Conservation (phyloP, 2,329 filamentous ascomycete species). For the Pyrenophora seminiperda region DNA sequence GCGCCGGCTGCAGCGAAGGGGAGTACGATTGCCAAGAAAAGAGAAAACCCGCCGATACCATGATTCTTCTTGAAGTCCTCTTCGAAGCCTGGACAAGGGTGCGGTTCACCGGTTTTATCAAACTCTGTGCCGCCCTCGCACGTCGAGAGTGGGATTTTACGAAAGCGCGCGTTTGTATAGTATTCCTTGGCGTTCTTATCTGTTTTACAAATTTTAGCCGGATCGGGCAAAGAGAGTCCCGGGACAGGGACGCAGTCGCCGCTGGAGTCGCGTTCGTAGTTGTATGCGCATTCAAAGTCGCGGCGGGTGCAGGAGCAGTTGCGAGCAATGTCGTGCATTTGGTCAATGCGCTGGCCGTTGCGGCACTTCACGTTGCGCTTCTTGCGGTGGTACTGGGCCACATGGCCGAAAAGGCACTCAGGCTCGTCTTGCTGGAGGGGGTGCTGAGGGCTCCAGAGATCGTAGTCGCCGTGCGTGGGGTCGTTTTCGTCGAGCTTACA, state of each 20-base stretch:
- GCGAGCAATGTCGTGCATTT: conserved; percentile 68
- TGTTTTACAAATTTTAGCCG: conserved; percentile 62
- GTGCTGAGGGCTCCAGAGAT: conserved; percentile 85
- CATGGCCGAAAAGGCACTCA: conserved; percentile 90
- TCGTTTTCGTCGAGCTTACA: conserved; percentile 71
- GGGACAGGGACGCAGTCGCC: conserved; percentile 77
- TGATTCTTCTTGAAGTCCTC: conserved; percentile 78
- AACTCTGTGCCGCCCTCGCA: conserved; percentile 77
- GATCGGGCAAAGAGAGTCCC: conserved; percentile 70
- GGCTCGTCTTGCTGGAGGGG: conserved; percentile 75
- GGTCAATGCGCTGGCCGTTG: conserved; percentile 71
- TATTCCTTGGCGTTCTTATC: conserved; percentile 76
- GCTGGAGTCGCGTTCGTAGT: conserved; percentile 80
- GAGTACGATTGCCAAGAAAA: conserved; percentile 85
- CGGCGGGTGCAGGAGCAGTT: conserved; percentile 83
- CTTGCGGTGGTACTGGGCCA: conserved; percentile 89
- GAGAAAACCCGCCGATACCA: conserved; percentile 69
- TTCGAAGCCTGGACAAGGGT: conserved; percentile 78
- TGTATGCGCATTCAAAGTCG: conserved; percentile 97
- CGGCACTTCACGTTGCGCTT: conserved; percentile 78
- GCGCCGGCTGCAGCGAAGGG: conserved; percentile 73
- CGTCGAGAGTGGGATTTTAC: conserved; percentile 86
- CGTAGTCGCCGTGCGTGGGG: conserved; percentile 72
- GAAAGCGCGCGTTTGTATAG: conserved; percentile 85
- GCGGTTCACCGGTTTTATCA: conserved; percentile 67